Percentiles rank a stretch among this genome's conserved stretches.
phyloP scores from a whole-genome alignment of 768 basidiomycete genomes.

The Lentinula lateritia region DNA sequence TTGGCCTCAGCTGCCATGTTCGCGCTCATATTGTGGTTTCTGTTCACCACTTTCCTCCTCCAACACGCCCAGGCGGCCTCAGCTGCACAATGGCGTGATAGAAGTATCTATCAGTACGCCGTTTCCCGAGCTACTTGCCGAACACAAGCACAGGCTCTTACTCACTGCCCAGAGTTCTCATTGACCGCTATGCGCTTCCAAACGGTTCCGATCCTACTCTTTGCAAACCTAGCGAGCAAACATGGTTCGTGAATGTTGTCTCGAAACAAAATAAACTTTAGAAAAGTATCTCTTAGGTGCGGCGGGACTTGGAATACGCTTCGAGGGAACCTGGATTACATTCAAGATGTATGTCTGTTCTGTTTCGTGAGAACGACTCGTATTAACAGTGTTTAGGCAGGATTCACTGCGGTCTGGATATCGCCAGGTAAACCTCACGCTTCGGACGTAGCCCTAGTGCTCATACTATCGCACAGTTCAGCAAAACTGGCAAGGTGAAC shows the following conservation, averaged over 20 bases:
- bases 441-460: not conserved
- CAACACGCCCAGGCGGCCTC: conserved; percentile 46
- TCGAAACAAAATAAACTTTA: not conserved
- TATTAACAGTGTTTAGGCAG: not conserved
- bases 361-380: conserved; percentile 47
- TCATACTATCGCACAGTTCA: conserved; percentile 35
- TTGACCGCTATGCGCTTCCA: conserved; percentile 73
- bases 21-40: conserved; percentile 11
- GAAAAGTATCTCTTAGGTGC: conserved; percentile 26
- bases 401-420: conserved; percentile 59
- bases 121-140: not conserved
- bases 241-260: conserved; percentile 29
- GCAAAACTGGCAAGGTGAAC: conserved; percentile 69
- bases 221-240: conserved; percentile 57
- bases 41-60: conserved; percentile 12
- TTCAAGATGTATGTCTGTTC: conserved; percentile 66
- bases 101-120: conserved; percentile 72
- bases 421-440: conserved; percentile 37
- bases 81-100: conserved; percentile 68
- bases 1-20: not conserved
- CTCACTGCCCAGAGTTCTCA: conserved; percentile 46
- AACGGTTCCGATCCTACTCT: conserved; percentile 40
- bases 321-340: conserved; percentile 76
- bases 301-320: conserved; percentile 86
- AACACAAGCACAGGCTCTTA: not conserved